Conservation (phyloP, 148 eudicot genomes). For the Suaeda aralocaspica region DNA sequence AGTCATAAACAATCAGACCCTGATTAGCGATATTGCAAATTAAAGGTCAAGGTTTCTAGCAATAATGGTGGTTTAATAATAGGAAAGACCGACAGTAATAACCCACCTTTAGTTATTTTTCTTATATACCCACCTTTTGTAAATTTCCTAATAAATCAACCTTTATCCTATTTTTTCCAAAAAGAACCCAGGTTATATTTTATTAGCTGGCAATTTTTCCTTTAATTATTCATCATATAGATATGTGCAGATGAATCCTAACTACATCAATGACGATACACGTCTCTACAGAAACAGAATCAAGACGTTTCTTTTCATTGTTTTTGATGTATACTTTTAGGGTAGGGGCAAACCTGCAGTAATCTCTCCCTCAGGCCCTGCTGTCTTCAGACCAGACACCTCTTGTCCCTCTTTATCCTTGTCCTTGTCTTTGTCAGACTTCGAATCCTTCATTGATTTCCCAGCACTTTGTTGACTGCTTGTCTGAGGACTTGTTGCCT, state of each 20-base stretch:
- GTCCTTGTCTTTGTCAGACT: constrained; percentile 38
- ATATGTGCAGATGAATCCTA: background rate
- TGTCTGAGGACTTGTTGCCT: constrained; percentile 97
- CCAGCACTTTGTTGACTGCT: constrained; percentile 74
- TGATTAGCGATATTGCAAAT: too few relatives aligned
- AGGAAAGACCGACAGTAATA: too few relatives aligned
- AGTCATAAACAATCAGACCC: too few relatives aligned
- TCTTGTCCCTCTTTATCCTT: constrained; percentile 83
- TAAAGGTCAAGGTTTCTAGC: too few relatives aligned
- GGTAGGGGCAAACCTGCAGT: constrained; percentile 62
- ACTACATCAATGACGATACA: background rate
- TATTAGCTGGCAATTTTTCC: too few relatives aligned
- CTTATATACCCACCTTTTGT: too few relatives aligned
- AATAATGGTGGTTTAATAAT: too few relatives aligned
- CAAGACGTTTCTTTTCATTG: background rate
- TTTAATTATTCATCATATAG: background rate
- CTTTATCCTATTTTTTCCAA: too few relatives aligned
- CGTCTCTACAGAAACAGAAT: background rate
- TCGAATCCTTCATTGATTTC: constrained; percentile 79
- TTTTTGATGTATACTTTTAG: too few relatives aligned
- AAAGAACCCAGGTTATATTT: too few relatives aligned
- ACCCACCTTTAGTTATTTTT: too few relatives aligned
- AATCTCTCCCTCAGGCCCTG: constrained; percentile 92
- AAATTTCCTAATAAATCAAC: too few relatives aligned
- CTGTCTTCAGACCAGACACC: constrained; percentile 72